Evolutionary conservation across 2,329 filamentous ascomycete genomes (phyloP), one percentile per base, ranked within the genome.

Genomic region (Fusarium domesticum): DNA sequence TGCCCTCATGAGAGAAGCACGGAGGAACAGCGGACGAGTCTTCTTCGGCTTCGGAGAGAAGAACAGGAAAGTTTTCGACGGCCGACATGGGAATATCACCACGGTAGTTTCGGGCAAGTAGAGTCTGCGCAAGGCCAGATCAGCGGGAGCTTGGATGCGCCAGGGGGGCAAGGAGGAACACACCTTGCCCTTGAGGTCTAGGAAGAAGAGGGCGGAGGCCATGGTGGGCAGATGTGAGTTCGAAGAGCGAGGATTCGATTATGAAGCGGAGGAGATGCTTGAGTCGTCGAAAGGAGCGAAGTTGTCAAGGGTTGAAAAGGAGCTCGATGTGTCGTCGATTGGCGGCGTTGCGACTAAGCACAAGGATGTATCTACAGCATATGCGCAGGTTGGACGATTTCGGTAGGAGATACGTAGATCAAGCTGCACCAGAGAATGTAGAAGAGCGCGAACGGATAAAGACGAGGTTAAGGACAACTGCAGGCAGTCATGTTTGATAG

Each of bases 141-240:
- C 56, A 63, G 58, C 41, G 34, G 8, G 16, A 15, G 14, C 35
- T 37, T 18, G 4, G 25, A 37, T 39, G 7, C 45, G 39, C 14
- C 32, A 39, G 35, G 36, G 30, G 37, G 18, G 25, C 28, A 28
- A 32, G 30, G 34, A 20, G 32, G 8, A 19, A 53, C 56, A 39
- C 61, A 95, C 90, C 87, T 98, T 98, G 88, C 93, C 93, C 89
- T 98, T 98, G 59, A 98, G 80, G 71, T 98, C 93, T 63, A 98
- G 85, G 70, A 98, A 98, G 81, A 98, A 98, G 64, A 98, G 69
- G 55, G 93, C 93, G 49, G 93, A 98, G 60, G 93, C 93, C 93
- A 98, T 98, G 66, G 60, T 77, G 71, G 10, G 14, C 46, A 43
- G 48, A 39, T 39, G 45, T 44, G 53, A 53, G 48, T 47, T 44